Evolutionary conservation across 192 early-diverging fungal species (phyloP).

Genomic region (Backusella tarrabulga): DNA sequence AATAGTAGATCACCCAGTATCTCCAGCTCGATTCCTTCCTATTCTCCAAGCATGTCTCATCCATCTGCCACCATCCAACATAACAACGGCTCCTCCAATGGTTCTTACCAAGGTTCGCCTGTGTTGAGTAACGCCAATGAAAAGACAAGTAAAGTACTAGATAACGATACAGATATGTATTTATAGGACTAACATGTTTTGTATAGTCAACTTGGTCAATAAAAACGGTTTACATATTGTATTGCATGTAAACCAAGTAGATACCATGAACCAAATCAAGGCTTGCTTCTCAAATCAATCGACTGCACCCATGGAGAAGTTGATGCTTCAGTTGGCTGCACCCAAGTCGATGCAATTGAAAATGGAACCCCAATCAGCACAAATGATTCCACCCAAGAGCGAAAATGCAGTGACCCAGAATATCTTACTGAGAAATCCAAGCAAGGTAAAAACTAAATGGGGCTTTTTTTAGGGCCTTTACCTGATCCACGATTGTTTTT

Average conservation of each 20-base stretch:
- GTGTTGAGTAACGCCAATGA: neutral
- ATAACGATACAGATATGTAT: neutral
- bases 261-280: constrained; percentile 13
- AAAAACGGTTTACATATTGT: constrained; percentile 48
- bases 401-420: constrained; percentile 36
- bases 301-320: constrained; percentile 35
- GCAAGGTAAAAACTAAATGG: neutral
- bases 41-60: neutral
- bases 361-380: constrained; percentile 40
- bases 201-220: constrained; percentile 21
- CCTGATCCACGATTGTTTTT: neutral
- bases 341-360: constrained; percentile 44
- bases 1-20: neutral
- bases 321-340: constrained; percentile 43
- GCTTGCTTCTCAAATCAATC: constrained; percentile 48
- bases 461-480: neutral
- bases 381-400: constrained; percentile 36
- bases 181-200: neutral
- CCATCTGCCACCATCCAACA: neutral
- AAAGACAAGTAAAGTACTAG: neutral
- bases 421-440: constrained; percentile 31
- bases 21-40: neutral
- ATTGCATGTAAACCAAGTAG: constrained; percentile 20
- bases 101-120: neutral
- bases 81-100: neutral